These are phyloP conservation scores for Omphalea diandra DNA, from an alignment of 441 rosid species.

Conservation along the genomic window DNA sequence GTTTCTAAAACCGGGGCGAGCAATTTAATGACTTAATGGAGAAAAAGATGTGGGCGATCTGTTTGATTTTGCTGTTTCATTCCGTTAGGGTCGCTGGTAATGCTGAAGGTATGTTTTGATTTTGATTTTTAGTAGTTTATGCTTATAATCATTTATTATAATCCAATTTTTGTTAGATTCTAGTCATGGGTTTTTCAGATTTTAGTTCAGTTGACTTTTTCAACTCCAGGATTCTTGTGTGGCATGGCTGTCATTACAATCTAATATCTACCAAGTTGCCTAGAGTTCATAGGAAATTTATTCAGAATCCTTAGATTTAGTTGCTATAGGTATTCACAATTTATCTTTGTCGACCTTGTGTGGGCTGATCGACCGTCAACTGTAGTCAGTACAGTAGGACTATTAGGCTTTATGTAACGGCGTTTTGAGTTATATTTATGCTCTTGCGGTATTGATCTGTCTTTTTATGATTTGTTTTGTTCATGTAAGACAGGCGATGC, in stretches of 20 bases:
- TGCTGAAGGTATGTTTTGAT: constrained; percentile 22
- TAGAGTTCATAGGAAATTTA: neutral
- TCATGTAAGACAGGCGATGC: constrained; percentile 32
- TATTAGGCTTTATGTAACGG: too few species aligned
- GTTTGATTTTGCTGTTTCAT: constrained; percentile 15
- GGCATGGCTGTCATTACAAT: neutral
- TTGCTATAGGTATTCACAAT: neutral
- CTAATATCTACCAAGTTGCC: neutral
- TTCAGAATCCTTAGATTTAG: neutral
- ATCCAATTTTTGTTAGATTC: neutral
- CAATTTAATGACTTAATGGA: constrained; percentile 4
- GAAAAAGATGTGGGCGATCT: constrained; percentile 22
- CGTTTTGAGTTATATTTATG: neutral
- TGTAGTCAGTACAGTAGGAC: too few species aligned
- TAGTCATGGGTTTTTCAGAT: constrained; percentile 8
- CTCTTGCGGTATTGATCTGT: neutral
- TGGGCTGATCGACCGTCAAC: neutral
- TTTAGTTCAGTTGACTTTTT: constrained; percentile 5
- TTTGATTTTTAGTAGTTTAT: neutral
- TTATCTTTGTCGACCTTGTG: neutral
- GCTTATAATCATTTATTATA: neutral
- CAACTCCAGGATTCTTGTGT: neutral
- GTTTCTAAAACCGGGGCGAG: neutral
- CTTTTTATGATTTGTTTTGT: neutral
- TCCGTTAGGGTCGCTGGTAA: constrained; percentile 19